Base-by-base conservation (phyloP, 176 grass and related monocot species). In the Pontederia crassipes region DNA sequence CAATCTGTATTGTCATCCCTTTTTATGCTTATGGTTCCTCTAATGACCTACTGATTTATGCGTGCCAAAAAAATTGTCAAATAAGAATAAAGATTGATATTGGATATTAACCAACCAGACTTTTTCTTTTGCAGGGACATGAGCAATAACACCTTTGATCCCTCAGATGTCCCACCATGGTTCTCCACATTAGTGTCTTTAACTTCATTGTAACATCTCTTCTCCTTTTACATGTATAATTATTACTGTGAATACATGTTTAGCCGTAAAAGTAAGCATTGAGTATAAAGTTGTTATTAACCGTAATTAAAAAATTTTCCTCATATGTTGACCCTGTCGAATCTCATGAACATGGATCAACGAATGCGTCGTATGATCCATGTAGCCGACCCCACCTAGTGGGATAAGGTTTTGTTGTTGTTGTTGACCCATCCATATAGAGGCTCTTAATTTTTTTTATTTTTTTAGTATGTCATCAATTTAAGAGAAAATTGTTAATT, bases 81-180 rank as follows among this genome's bases (percentile, higher is more conserved):
- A 28, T 59, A 11, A 59, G 26, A 24, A 27, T 11, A 28, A 10
- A n/a, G n/a, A n/a, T n/a, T n/a, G 11, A 27, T 13, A 46, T 45
- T 45, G 58, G 7, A 9, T 62, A 16, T 11, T 6, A 62, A 17
- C 59, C 45, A 46, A 62, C 2, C 32, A 9, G 15, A 16, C 28
- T 17, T 17, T 8, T 62, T 14, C 32, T 58, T 48, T 12, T 46
- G 67, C 53, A 70, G 67, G 67, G 67, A 70, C 8, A 57, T 70
- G 67, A 70, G 67, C 67, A 57, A 58, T 52, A 70, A 70, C 29
- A 9, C 8, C 24, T 70, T 70, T 57, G 67, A 70, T 70, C 35
- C 46, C 12, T 70, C 67, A 13, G 54, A 49, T 46, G 67, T 70
- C 57, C 67, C 54, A 9, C 29, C 54, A 46, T 70, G 67, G 67